A percentile compares a stretch with the other conserved stretches of the same genome.
Evolutionary conservation across 2,329 filamentous ascomycete species (phyloP).

Genomic region (Fusarium pseudograminearum): DNA sequence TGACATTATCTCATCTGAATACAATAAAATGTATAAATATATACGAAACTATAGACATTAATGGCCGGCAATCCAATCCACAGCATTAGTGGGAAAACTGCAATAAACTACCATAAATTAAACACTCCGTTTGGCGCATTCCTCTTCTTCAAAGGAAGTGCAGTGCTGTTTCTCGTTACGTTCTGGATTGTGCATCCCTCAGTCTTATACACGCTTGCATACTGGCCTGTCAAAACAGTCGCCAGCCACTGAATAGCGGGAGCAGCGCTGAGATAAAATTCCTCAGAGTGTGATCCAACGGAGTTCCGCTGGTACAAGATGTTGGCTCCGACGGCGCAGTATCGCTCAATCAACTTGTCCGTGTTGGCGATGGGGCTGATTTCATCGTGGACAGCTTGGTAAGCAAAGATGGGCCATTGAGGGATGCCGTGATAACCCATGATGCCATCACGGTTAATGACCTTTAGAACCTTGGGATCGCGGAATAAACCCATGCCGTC

Average conservation of each 20-base stretch:
- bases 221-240: conserved; percentile 23
- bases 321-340: conserved; percentile 38
- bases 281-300: conserved; percentile 29
- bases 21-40: not conserved
- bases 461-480: conserved; percentile 11
- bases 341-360: conserved; percentile 34
- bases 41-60: not conserved
- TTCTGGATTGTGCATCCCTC: conserved; percentile 43
- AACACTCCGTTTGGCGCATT: conserved; percentile 20
- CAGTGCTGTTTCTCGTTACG: conserved; percentile 35
- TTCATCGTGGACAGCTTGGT: conserved; percentile 40
- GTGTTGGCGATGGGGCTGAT: conserved; percentile 38
- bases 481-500: conserved; percentile 9
- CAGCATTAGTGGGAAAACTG: rapidly evolving
- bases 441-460: conserved; percentile 39
- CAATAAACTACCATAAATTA: conserved; percentile 23
- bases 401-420: conserved; percentile 40
- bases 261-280: conserved; percentile 11
- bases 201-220: conserved; percentile 21
- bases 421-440: conserved; percentile 47
- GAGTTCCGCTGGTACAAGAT: conserved; percentile 44
- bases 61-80: rapidly evolving
- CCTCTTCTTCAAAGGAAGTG: conserved; percentile 21
- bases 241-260: conserved; percentile 36
- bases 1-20: not conserved